Base-by-base conservation (phyloP, 805 yeast species). In the Yarrowia hollandica region DNA sequence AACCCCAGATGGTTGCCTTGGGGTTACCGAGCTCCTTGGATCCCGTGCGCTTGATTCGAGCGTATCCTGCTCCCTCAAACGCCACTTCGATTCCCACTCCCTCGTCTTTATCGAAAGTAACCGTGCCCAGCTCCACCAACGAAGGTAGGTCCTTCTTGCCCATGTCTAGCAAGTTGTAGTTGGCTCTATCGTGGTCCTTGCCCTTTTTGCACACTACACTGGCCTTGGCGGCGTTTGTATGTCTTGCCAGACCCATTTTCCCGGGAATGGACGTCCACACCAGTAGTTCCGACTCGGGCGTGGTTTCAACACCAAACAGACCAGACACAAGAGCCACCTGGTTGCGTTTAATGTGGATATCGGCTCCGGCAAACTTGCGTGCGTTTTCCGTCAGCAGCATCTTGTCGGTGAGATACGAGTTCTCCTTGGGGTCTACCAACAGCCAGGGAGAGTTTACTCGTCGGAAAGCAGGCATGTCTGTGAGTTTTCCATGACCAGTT, bases 221-320 rank as follows among this genome's bases (percentile, higher is more conserved):
- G 11, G 22, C 55, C 15, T 48, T 48, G 12, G 55, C 55, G 11
- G 39, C 30, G 30, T 48, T 48, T n/a, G 55, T 48, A 7, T 48
- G 55, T 8, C 22, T 31, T 8, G 38, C 30, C 11, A 48, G 12
- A 11, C 35, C 19, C 1, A 2, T 1, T 1, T 35, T 7, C 2
- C 58, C 58, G 4, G 58, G 44, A 12, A 52, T 11, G 4, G 58
- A 52, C 2, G 58, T 52, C 42, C 58, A 35, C 19, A 37, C 58
- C 2, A 52, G 11, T 2, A 52, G 23, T 1, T 52, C 58, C 1
- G 26, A 18, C 5, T 12, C 15, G 15, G 34, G 44, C 4, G 34
- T 26, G 11, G 19, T 5, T n/a, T 19, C 33, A 4, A 37, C 58
- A 5, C 35, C 33, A 35, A 52, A 26, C 8, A 35, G 35, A n/a